Percentiles rank a stretch among this genome's conserved stretches.
Conservation (phyloP, 768 basidiomycete species). For the Podaxis sp. region DNA sequence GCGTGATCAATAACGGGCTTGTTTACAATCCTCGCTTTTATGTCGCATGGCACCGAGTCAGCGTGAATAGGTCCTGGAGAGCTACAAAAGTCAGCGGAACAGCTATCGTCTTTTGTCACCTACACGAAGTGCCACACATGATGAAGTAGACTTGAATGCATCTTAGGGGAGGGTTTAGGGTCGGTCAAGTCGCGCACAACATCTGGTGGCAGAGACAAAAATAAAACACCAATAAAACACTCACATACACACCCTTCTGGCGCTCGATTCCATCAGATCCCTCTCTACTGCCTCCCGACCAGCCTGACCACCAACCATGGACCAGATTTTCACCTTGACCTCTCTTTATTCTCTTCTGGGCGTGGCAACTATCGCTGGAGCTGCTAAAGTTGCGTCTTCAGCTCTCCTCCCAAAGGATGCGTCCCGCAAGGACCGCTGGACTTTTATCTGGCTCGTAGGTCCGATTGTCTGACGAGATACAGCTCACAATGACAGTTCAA, state of each 20-base stretch:
- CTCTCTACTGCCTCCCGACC: neutral
- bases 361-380: conserved; percentile 47
- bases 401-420: conserved; percentile 62
- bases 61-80: no score
- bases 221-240: no score
- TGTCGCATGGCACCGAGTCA: no score
- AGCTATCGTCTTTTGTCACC: no score
- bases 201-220: no score
- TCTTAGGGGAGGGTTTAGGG: no score
- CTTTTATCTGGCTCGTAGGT: conserved; percentile 79
- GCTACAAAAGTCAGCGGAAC: no score
- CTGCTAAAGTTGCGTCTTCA: conserved; percentile 54
- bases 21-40: no score
- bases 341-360: conserved; percentile 65
- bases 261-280: neutral
- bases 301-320: neutral
- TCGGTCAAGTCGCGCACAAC: no score
- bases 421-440: conserved; percentile 59
- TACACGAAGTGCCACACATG: no score
- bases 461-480: neutral
- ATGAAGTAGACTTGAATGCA: no score
- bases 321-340: conserved; percentile 34
- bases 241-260: neutral
- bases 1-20: no score
- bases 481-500: neutral